Conservation (phyloP, 805 yeast genomes). For the Ascoidea tarda region DNA sequence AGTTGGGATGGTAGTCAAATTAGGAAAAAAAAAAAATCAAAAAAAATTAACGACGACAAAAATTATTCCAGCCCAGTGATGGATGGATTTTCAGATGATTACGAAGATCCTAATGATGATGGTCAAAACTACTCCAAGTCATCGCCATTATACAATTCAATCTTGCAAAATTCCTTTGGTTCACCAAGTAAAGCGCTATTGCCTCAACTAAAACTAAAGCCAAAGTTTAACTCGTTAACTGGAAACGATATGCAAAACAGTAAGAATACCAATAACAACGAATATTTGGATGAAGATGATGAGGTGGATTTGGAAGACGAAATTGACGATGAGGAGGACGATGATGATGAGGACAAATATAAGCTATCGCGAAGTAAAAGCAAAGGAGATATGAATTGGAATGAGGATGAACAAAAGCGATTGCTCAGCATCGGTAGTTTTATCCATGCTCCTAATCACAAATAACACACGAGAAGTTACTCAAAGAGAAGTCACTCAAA, state of each 20-base stretch:
- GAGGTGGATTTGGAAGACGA: conserved; percentile 13
- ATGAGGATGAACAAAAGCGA: conserved; percentile 18
- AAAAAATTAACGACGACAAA: background rate
- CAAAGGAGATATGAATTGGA: conserved; percentile 22
- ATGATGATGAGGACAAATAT: conserved; percentile 17
- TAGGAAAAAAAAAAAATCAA: too few relatives aligned
- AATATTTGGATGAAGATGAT: conserved; percentile 6
- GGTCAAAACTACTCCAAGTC: conserved; percentile 58
- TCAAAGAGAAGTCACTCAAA: too few relatives aligned
- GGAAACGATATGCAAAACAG: background rate
- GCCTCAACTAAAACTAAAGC: background rate
- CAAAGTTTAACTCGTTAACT: background rate
- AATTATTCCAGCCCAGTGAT: conserved; percentile 10
- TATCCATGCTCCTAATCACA: conserved; percentile 10
- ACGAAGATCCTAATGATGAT: conserved; percentile 68
- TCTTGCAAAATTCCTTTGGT: background rate
- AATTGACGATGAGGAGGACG: conserved; percentile 11
- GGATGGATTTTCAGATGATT: conserved; percentile 43
- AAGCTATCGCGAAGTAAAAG: conserved; percentile 22
- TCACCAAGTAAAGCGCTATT: background rate
- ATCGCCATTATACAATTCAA: conserved; percentile 3
- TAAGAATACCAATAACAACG: background rate
- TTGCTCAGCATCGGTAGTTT: conserved; percentile 18
- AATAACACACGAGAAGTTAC: too few relatives aligned
- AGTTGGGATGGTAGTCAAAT: background rate